Evolutionary conservation across 192 early-diverging fungal genomes (phyloP), one percentile per base, ranked within the genome.

Genomic region (Coemansia sp.): DNA sequence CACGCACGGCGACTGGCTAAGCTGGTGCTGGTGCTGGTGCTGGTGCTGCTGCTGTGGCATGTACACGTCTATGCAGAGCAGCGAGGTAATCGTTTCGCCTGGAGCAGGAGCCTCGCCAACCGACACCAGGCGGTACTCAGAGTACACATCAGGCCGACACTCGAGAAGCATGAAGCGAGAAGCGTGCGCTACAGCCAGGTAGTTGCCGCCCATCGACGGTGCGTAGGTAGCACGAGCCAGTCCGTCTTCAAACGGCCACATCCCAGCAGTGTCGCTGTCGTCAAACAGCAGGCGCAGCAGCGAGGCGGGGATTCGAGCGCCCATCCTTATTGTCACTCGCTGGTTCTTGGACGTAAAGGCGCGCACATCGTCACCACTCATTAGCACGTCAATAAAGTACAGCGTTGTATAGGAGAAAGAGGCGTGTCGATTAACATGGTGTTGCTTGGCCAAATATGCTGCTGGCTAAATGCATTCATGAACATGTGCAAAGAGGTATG

Each of bases 31-130:
- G 32, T 27, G 1, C 18, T 46, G 15, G 35, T 15, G 29, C 43
- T 18, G 53, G n/a, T n/a, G n/a, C 2, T 14, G 18, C 39, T 9
- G 38, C 15, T 55, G 53, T 17, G 62, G 27, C 5, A 37, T 32
- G 58, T 77, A 71, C 18, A 77, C 55, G 27, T 58, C 55, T 53
- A 77, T 56, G 59, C 74, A 77, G 36, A 67, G 68, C 10, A 77
- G 29, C 10, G 74, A 48, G 1, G 74, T 71, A 0, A 77, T 58
- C n/a, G 48, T 34, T 40, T 77, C 74, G 7, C 61, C 68, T 1
- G 61, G 46, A 18, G 22, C 15, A 12, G 74, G 52, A 5, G 52
- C 74, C 15, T 76, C 74, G 48, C 74, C 65, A 14, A 76, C 59
- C 11, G 74, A 76, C 15, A 76, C 61, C 21, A 76, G 52, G 15